Percentiles rank a stretch among this genome's conserved stretches.
Evolutionary conservation across 148 eudicot genomes (phyloP).

Genomic region (Silene uniflora): DNA sequence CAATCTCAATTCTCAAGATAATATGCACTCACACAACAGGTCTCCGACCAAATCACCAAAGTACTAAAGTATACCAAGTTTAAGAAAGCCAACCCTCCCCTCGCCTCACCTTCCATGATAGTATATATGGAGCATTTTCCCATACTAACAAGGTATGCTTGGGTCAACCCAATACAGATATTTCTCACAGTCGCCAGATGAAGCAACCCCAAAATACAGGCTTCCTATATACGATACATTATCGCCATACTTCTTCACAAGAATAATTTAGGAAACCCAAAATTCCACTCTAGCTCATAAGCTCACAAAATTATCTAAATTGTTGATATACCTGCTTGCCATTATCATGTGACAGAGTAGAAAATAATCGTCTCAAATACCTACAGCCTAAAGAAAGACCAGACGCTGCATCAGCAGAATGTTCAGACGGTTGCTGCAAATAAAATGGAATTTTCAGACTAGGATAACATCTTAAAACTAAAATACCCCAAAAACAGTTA

Average conservation of each 20-base stretch:
- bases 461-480: not conserved
- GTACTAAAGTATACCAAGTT: not conserved
- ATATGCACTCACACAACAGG: not conserved
- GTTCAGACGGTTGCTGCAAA: not conserved
- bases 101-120: not conserved
- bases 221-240: not conserved
- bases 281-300: not conserved
- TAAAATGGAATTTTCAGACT: not conserved
- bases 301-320: not conserved
- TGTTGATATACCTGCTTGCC: not conserved
- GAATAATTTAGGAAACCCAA: not conserved
- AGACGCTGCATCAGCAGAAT: not conserved
- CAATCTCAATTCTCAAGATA: not conserved
- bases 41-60: not conserved
- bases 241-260: not conserved
- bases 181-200: not conserved
- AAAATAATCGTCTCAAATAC: not conserved
- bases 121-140: not conserved
- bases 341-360: not conserved
- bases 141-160: too few relatives aligned
- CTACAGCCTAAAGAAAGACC: not conserved
- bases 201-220: not conserved
- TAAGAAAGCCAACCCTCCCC: not conserved
- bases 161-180: too few relatives aligned
- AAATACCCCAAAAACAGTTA: not conserved